phyloP scores from a whole-genome alignment of 768 basidiomycete species.

The Rhizopogon rudus region DNA sequence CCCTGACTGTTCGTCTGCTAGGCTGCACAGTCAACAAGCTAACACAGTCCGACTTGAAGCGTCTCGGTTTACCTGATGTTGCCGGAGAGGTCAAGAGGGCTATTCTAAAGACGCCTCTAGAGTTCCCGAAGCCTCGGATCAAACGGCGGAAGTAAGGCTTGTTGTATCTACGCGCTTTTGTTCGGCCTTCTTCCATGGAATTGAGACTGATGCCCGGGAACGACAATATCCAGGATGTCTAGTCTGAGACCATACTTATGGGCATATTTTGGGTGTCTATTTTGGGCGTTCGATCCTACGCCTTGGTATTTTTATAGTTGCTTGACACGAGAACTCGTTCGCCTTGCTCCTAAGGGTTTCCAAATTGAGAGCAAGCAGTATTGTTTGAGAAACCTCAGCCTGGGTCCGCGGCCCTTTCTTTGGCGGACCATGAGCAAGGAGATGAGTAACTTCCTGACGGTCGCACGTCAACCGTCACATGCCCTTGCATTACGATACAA shows the following conservation, averaged over 20 bases:
- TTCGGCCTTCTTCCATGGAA: background rate
- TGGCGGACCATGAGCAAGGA: no score
- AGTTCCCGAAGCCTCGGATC: conserved; percentile 66
- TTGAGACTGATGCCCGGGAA: background rate
- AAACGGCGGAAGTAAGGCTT: conserved; percentile 26
- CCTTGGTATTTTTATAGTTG: background rate
- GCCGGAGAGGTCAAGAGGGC: conserved; percentile 67
- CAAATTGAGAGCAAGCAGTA: no score
- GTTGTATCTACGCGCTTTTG: background rate
- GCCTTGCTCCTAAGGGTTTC: no score
- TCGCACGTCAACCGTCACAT: no score
- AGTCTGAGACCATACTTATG: background rate
- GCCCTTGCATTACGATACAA: no score
- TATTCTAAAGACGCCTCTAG: conserved; percentile 66
- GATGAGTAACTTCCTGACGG: no score
- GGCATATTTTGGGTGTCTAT: background rate
- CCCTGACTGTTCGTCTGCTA: conserved; percentile 16
- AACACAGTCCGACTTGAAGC: conserved; percentile 57
- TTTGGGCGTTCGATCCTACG: no score
- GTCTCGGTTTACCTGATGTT: conserved; percentile 60
- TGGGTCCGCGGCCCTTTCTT: no score
- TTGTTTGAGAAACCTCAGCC: no score
- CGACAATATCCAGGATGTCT: background rate
- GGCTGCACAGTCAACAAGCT: conserved; percentile 71
- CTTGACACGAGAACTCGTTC: no score